Base-by-base conservation (phyloP, 164 flowering plant genomes). In the Cinnamomum micranthum region DNA sequence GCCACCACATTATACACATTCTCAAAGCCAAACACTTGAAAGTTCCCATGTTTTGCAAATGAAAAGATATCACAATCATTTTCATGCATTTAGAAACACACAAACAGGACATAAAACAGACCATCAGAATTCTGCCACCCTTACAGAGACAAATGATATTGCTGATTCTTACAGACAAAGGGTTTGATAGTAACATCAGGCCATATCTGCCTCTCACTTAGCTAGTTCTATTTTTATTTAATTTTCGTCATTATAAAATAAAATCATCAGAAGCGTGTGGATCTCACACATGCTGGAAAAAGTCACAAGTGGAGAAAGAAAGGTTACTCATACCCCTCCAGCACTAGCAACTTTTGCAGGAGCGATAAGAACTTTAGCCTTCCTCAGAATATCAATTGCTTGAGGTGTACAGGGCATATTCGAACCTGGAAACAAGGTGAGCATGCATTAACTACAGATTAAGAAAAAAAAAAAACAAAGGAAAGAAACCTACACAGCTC, bases 341-440 rank as follows among this genome's bases (percentile, higher is more conserved):
- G 93, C 92, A 80, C 99, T 92, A 81, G 97, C 97, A 82, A 98
- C 99, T 81, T 91, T 88, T 69, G 99, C 92, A 67, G 99, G 99
- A 77, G 99, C 99, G 76, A 91, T 81, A 52, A 94, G 85, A 75
- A 96, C 90, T 83, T 88, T 94, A 62, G 93, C 95, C 80, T 91
- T 94, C 83, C 88, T 88, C 79, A 96, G 82, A 55, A 89, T 87
- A 76, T 96, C 97, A 80, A 87, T 86, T n/a, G 98, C 99, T 80
- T 92, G 97, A 58, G 95, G 90, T 15, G 96, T 91, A 80, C 97
- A 94, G 1, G 99, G 97, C 99, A 94, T 96, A 82, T 86, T 90
- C 70, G 99, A 96, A 73, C 99, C 99, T 96, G 80, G 23, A 70
- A 20, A 28, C 20, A n/a, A 28, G n/a, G 33, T 28, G 33, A 28